A percentile compares a stretch with the other conserved stretches of the same genome.
These are phyloP conservation scores for Colletotrichum sp. DNA, from an alignment of 2,329 filamentous ascomycete genomes.

Conservation along the genomic window DNA sequence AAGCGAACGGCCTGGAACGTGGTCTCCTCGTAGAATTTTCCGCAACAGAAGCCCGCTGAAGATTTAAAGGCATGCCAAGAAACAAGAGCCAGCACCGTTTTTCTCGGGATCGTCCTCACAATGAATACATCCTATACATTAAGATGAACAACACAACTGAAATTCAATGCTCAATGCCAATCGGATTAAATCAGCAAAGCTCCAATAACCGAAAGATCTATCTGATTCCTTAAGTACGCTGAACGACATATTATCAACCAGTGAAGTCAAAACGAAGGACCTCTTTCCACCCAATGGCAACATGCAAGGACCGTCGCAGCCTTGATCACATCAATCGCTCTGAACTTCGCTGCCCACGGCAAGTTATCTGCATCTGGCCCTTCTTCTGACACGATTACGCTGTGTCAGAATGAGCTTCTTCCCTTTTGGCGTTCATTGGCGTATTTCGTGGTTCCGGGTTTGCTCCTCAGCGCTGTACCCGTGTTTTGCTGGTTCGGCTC, in stretches of 20 bases:
- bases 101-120: not conserved
- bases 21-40: not conserved
- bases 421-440: not conserved
- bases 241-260: too few relatives aligned
- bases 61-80: not conserved
- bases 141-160: not conserved
- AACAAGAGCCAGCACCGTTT: not conserved
- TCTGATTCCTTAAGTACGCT: too few relatives aligned
- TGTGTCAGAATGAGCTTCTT: not conserved
- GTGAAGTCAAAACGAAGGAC: too few relatives aligned
- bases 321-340: too few relatives aligned
- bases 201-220: too few relatives aligned
- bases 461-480: not conserved
- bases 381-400: too few relatives aligned
- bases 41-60: not conserved
- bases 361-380: too few relatives aligned
- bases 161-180: not conserved
- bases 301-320: too few relatives aligned
- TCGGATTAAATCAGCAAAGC: not conserved
- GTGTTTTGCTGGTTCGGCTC: too few relatives aligned
- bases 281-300: too few relatives aligned
- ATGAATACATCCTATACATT: fast-evolving
- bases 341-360: too few relatives aligned
- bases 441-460: not conserved
- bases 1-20: not conserved